phyloP scores from a whole-genome alignment of 2,329 filamentous ascomycete genomes.

The Chlorencoelia australis region DNA sequence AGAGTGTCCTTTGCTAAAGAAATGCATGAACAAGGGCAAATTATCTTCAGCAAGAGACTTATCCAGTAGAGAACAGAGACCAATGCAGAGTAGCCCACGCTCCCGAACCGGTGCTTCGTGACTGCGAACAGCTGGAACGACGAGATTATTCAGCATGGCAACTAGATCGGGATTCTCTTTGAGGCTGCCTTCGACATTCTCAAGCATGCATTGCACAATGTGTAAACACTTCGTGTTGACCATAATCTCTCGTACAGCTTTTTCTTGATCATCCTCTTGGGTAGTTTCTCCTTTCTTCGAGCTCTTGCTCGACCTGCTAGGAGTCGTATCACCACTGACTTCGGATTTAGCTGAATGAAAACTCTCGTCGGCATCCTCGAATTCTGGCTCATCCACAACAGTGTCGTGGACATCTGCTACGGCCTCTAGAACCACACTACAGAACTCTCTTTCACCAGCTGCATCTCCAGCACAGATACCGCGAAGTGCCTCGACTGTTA shows the following conservation, averaged over 20 bases:
- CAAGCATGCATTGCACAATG: slow-evolving; percentile 94
- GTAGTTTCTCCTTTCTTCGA: slow-evolving; percentile 39
- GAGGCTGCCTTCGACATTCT: slow-evolving; percentile 80
- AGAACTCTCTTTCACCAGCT: slow-evolving; percentile 72
- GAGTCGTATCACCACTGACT: slow-evolving; percentile 56
- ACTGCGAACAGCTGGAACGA: slow-evolving; percentile 88
- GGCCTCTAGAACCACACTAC: slow-evolving; percentile 78
- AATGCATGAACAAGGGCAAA: slow-evolving; percentile 85
- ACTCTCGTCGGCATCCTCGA: slow-evolving; percentile 61
- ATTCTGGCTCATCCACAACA: slow-evolving; percentile 59
- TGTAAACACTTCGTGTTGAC: slow-evolving; percentile 98
- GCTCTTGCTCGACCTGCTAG: slow-evolving; percentile 32
- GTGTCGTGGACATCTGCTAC: slow-evolving; percentile 96
- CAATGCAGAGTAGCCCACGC: slow-evolving; percentile 78
- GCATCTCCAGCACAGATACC: slow-evolving; percentile 69
- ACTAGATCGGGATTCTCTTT: slow-evolving; percentile 88
- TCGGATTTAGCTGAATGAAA: slow-evolving; percentile 92
- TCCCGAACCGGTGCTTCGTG: slow-evolving; percentile 90
- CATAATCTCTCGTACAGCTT: slow-evolving; percentile 82
- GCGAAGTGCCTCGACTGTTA: slow-evolving; percentile 71
- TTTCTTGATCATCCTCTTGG: slow-evolving; percentile 58
- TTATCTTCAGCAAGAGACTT: slow-evolving; percentile 89
- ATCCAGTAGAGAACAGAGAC: slow-evolving; percentile 83
- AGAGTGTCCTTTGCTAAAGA: slow-evolving; percentile 87
- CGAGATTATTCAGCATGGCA: slow-evolving; percentile 94